phyloP scores from a whole-genome alignment of 768 basidiomycete genomes.

The Scleroderma bovista region DNA sequence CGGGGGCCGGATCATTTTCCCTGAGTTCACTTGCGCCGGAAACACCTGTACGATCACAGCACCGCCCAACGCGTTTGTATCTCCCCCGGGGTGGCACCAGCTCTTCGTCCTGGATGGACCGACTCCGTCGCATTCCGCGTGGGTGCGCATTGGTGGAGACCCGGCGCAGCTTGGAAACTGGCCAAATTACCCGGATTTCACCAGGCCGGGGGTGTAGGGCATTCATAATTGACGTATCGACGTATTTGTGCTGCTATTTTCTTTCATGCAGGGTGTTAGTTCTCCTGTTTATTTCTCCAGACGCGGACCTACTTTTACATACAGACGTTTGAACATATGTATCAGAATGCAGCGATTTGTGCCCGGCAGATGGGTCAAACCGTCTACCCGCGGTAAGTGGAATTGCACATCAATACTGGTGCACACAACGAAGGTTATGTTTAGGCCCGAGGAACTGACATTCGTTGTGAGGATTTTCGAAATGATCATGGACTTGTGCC shows the following conservation, averaged over 20 bases:
- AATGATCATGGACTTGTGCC: no score
- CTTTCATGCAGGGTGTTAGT: not conserved
- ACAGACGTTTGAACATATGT: no score
- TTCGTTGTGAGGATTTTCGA: no score
- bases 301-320: no score
- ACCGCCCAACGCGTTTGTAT: slow-evolving; percentile 62
- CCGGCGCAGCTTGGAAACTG: slow-evolving; percentile 66
- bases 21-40: slow-evolving; percentile 62
- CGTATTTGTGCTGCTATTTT: not conserved
- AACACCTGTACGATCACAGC: slow-evolving; percentile 73
- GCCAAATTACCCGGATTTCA: slow-evolving; percentile 67
- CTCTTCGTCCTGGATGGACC: slow-evolving; percentile 74
- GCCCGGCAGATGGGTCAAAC: no score
- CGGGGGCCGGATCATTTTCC: slow-evolving; percentile 65
- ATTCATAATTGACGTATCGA: no score
- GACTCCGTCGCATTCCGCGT: slow-evolving; percentile 68
- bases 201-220: slow-evolving; percentile 50
- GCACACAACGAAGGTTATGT: no score
- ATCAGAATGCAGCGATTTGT: no score
- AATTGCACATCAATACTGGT: no score
- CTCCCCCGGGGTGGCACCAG: slow-evolving; percentile 75
- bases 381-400: no score
- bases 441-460: no score
- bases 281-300: not conserved
- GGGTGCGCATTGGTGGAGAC: slow-evolving; percentile 79